Evolutionary conservation across 2,329 filamentous ascomycete species (phyloP).

Genomic region (Lasiodiplodia sp.): DNA sequence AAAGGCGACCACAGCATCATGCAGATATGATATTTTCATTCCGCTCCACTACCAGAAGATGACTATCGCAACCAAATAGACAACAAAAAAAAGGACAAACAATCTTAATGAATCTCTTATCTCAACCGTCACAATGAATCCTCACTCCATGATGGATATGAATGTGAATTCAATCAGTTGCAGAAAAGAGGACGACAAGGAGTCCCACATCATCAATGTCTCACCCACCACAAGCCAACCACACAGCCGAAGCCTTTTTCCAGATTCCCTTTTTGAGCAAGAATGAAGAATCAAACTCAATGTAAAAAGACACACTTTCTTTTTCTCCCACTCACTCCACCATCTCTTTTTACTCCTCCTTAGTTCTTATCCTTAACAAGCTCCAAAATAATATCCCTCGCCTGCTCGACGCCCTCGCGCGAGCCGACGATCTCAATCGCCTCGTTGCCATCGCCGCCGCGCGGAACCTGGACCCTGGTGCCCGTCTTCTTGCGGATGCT

Average conservation of each 20-base stretch:
- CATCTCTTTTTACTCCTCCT: background rate
- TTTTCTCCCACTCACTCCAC: background rate
- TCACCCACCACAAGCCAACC: background rate
- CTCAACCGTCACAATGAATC: slow-evolving; percentile 12
- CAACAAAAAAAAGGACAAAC: background rate
- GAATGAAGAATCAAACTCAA: background rate
- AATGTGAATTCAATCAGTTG: slow-evolving; percentile 7
- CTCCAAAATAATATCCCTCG: slow-evolving; percentile 86
- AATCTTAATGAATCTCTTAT: background rate
- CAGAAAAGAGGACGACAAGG: slow-evolving; percentile 6
- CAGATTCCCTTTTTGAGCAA: background rate
- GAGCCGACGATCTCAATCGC: slow-evolving; percentile 89
- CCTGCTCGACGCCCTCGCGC: slow-evolving; percentile 81
- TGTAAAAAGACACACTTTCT: background rate
- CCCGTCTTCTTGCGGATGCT: slow-evolving; percentile 89
- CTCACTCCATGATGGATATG: background rate
- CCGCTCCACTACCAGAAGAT: background rate
- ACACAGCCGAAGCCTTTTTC: background rate
- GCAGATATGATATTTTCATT: background rate
- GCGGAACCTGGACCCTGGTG: slow-evolving; percentile 92
- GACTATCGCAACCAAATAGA: background rate
- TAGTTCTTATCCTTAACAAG: slow-evolving; percentile 64
- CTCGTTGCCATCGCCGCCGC: slow-evolving; percentile 75
- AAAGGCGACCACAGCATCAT: background rate
- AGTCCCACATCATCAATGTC: background rate